phyloP scores from a whole-genome alignment of 768 basidiomycete genomes.

The Rhodotorula graminis region DNA sequence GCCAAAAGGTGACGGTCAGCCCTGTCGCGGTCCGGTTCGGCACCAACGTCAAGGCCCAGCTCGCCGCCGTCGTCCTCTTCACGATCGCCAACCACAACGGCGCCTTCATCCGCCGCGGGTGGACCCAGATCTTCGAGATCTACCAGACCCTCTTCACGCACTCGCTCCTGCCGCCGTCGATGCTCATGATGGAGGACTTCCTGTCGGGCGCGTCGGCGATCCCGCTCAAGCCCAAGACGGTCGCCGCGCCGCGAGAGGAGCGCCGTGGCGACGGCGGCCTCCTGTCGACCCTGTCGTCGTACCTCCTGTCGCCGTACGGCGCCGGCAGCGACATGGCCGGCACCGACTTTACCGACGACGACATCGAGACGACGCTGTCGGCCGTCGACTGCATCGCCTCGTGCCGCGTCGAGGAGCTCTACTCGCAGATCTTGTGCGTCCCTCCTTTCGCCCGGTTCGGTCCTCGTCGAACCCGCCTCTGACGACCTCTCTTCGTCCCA shows the following conservation, averaged over 20 bases:
- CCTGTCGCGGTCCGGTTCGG: constrained; percentile 89
- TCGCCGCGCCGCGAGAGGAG: constrained; percentile 50
- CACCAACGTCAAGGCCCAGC: constrained; percentile 86
- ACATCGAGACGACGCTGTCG: constrained; percentile 88
- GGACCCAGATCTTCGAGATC: constrained; percentile 97
- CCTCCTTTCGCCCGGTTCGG: neutral
- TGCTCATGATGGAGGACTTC: constrained; percentile 98
- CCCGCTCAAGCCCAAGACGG: constrained; percentile 61
- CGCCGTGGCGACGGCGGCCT: constrained; percentile 75
- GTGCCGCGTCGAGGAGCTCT: constrained; percentile 88
- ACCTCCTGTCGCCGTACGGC: constrained; percentile 90
- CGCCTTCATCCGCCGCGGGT: constrained; percentile 86
- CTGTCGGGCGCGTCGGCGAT: constrained; percentile 90
- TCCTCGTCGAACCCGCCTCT: neutral
- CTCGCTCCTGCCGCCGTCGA: constrained; percentile 77
- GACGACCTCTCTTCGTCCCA: neutral
- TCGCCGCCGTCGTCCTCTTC: constrained; percentile 94
- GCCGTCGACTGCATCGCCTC: constrained; percentile 92
- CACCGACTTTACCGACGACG: constrained; percentile 60
- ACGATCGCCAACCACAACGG: constrained; percentile 96
- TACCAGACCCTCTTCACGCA: constrained; percentile 93
- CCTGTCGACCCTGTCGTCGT: constrained; percentile 86
- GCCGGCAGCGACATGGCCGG: constrained; percentile 48
- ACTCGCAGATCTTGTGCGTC: constrained; percentile 81
- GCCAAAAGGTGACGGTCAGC: constrained; percentile 82